Evolutionary conservation across 306 rosid genomes (phyloP).

Genomic region (Bauhinia variegata): DNA sequence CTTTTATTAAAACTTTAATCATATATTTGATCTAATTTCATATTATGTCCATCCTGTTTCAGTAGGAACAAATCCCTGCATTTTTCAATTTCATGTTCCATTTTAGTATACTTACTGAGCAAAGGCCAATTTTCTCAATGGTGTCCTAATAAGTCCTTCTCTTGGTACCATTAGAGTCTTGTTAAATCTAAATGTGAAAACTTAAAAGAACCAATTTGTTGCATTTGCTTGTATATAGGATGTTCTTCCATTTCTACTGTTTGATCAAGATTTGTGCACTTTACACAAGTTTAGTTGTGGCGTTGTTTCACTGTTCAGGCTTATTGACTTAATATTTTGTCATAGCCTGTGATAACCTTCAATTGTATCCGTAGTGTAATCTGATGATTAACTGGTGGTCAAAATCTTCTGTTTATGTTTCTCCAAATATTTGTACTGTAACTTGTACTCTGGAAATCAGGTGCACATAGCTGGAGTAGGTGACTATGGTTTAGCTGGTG

Average conservation of each 20-base stretch:
- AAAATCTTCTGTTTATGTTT: conserved; percentile 22
- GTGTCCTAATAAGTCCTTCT: background rate
- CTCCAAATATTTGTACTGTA: conserved; percentile 21
- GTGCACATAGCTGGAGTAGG: conserved; percentile 97
- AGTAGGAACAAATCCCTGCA: background rate
- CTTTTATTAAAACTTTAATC: background rate
- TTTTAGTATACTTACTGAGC: background rate
- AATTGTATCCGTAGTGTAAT: conserved; percentile 20
- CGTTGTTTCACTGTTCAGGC: background rate
- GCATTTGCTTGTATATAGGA: conserved; percentile 20
- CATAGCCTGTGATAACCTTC: conserved; percentile 18
- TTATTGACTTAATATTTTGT: conserved; percentile 1
- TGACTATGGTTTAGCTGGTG: conserved; percentile 68
- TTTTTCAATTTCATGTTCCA: conserved; percentile 1
- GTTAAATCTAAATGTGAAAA: conserved; percentile 17
- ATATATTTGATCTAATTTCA: background rate
- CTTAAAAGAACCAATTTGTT: background rate
- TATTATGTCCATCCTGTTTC: background rate
- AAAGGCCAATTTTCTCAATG: background rate
- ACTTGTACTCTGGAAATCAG: conserved; percentile 53
- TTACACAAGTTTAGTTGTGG: background rate
- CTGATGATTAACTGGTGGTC: conserved; percentile 3
- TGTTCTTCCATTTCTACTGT: background rate
- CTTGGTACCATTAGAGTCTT: background rate
- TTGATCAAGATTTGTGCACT: background rate